phyloP scores from a whole-genome alignment of 1,284 basidiomycete species.

The Rhizoctonia solani region DNA sequence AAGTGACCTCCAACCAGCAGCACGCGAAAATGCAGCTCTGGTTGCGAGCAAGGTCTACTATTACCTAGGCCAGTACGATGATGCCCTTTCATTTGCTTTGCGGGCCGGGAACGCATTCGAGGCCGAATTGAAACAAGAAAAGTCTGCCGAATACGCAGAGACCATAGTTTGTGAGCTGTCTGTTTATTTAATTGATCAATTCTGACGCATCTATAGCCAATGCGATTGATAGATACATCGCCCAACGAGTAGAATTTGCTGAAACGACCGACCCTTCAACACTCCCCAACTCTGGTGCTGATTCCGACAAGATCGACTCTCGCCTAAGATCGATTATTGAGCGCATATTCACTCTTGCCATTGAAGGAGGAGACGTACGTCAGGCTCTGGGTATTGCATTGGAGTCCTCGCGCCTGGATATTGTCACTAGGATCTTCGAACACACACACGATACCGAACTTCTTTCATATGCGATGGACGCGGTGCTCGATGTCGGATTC shows the following conservation, averaged over 20 bases:
- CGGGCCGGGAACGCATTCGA: constrained; percentile 87
- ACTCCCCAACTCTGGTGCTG: constrained; percentile 44
- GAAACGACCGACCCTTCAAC: constrained; percentile 16
- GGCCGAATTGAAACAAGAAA: constrained; percentile 63
- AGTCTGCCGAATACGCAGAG: constrained; percentile 85
- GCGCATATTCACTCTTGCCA: constrained; percentile 80
- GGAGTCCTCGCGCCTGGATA: constrained; percentile 83
- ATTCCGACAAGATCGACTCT: constrained; percentile 66
- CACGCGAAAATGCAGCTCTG: constrained; percentile 80
- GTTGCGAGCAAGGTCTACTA: constrained; percentile 96
- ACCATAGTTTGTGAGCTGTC: constrained; percentile 82
- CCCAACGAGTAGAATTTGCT: constrained; percentile 49
- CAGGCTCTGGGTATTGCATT: constrained; percentile 94
- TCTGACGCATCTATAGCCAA: constrained; percentile 62
- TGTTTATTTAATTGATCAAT: constrained; percentile 3
- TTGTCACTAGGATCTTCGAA: constrained; percentile 76
- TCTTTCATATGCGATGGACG: constrained; percentile 88
- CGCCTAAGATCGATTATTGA: constrained; percentile 83
- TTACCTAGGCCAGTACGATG: constrained; percentile 90
- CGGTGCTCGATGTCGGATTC: constrained; percentile 81
- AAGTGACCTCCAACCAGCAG: constrained; percentile 68
- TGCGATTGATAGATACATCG: constrained; percentile 90
- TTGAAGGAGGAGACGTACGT: constrained; percentile 84
- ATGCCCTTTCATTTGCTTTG: constrained; percentile 90
- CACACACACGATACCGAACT: constrained; percentile 74